Evolutionary conservation across 305 asterid genomes (phyloP), one percentile per base, ranked within the genome.

Genomic region (Ruellia speciosa): DNA sequence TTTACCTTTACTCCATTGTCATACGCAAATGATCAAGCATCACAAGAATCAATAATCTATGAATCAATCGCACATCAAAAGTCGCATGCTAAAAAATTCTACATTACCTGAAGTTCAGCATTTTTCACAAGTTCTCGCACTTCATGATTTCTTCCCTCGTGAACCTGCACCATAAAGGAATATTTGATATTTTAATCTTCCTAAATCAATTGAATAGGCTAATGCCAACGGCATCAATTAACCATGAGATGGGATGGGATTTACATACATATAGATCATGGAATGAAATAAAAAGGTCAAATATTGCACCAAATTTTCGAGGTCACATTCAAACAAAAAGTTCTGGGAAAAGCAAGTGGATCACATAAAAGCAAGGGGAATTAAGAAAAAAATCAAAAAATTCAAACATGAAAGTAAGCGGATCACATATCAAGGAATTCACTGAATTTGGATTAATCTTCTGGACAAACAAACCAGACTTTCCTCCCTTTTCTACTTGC

Each of bases 111-210:
- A 70, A 92, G 96, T 67, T 95, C 99, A 66, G 99, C 97, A 75
- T 70, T 70, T 78, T 88, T 86, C 14, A 92, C 94, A 63, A 92
- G 90, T 76, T 92, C 99, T 64, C 99, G 81, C 64, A 92, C 99
- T 86, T 92, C 97, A 70, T 81, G 99, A 71, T 88, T 84, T 79
- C 99, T 80, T 72, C 99, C 99, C 78, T 92, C 97, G 20, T 92
- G 96, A 71, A 92, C 95, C 99, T 92, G 81, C 62, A 65, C 16
- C 66, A 50, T 53, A 14, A 63, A 43, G 45, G 63, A 60, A 63
- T 52, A 49, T 37, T n/a, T 49, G 24, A 59, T 19, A 46, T 51
- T 54, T 14, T 9, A 40, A 57, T 66, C 52, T 31, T 47, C 48
- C 40, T 18, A n/a, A 45, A 41, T 56, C 59, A 24, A 28, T 14